A percentile compares a stretch with the other conserved stretches of the same genome.
Conservation (phyloP, 768 basidiomycete genomes). For the Heimioporus sp. region DNA sequence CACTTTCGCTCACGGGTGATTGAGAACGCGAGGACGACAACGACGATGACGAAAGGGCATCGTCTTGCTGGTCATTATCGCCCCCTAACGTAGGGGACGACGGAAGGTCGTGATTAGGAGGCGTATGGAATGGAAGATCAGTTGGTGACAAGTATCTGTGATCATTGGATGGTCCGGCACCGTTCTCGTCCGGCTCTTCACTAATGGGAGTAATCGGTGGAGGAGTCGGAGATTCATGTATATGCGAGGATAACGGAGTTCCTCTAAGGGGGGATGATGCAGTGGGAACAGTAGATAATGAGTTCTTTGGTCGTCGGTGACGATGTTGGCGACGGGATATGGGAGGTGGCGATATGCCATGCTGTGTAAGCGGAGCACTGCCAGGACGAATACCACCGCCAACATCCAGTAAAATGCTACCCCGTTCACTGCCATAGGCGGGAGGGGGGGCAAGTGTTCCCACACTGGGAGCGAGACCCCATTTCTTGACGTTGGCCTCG, state of each 20-base stretch:
- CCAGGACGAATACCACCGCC: conserved; percentile 44
- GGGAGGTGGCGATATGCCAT: conserved; percentile 38
- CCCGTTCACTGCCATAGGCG: conserved; percentile 95
- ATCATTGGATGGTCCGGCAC: conserved; percentile 50
- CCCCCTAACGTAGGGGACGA: conserved; percentile 31
- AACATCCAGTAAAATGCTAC: conserved; percentile 92
- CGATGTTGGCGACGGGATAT: conserved; percentile 59
- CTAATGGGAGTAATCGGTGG: conserved; percentile 79
- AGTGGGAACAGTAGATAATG: conserved; percentile 34
- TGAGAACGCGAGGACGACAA: conserved; percentile 49
- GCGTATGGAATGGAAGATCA: conserved; percentile 59
- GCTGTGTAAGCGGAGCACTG: conserved; percentile 41
- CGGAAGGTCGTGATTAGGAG: conserved; percentile 49
- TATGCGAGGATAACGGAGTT: conserved; percentile 41
- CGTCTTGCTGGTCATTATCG: conserved; percentile 23
- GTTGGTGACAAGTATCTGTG: conserved; percentile 60
- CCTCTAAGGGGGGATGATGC: conserved; percentile 68
- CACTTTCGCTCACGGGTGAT: conserved; percentile 50
- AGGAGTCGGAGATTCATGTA: conserved; percentile 49
- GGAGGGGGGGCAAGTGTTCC: conserved; percentile 97
- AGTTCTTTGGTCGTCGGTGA: conserved; percentile 51
- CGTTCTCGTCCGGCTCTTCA: conserved; percentile 53
- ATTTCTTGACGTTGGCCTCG: conserved; percentile 99
- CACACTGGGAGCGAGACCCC: conserved; percentile 96
- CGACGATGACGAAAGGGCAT: conserved; percentile 26